These are phyloP conservation scores for Penicillium lagena DNA, from an alignment of 495 filamentous ascomycete genomes.

Conservation along the genomic window DNA sequence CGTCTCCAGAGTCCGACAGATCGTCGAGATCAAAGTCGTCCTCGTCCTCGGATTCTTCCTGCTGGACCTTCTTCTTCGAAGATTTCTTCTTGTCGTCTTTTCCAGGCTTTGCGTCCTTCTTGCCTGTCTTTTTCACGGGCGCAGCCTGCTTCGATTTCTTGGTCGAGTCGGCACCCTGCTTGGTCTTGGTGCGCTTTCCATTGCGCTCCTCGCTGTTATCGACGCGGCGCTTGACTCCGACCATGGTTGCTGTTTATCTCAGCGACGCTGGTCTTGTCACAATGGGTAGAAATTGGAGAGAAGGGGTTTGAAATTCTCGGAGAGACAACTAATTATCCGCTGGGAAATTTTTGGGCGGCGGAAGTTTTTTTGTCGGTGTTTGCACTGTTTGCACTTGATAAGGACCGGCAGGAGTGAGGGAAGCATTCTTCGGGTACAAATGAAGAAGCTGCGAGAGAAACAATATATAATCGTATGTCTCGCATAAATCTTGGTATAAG, in stretches of 20 bases:
- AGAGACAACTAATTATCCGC: conserved; percentile 18
- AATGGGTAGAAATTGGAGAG: conserved; percentile 3
- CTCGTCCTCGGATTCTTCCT: conserved; percentile 29
- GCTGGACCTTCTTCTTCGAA: conserved; percentile 25
- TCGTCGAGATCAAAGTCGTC: conserved; percentile 40
- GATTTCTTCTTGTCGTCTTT: conserved; percentile 30
- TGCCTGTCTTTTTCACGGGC: conserved; percentile 26
- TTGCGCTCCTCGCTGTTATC: conserved; percentile 38
- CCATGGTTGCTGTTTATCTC: conserved; percentile 22
- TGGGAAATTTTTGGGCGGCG: conserved; percentile 28
- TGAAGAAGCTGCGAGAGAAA: no score
- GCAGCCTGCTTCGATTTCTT: conserved; percentile 29
- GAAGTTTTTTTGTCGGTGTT: conserved; percentile 32
- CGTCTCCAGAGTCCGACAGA: conserved; percentile 34
- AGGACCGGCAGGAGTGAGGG: conserved; percentile 4
- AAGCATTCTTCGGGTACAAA: no score
- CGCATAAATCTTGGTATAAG: no score
- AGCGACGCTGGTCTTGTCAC: conserved; percentile 5
- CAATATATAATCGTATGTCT: no score
- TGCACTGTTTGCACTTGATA: conserved; percentile 31
- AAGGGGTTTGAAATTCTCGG: conserved; percentile 5
- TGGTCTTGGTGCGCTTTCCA: conserved; percentile 43
- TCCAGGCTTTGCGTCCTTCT: conserved; percentile 19
- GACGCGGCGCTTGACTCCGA: conserved; percentile 38
- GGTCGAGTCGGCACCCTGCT: conserved; percentile 23